Conservation (phyloP, 495 filamentous ascomycete genomes). For the Penicillium herquei region DNA sequence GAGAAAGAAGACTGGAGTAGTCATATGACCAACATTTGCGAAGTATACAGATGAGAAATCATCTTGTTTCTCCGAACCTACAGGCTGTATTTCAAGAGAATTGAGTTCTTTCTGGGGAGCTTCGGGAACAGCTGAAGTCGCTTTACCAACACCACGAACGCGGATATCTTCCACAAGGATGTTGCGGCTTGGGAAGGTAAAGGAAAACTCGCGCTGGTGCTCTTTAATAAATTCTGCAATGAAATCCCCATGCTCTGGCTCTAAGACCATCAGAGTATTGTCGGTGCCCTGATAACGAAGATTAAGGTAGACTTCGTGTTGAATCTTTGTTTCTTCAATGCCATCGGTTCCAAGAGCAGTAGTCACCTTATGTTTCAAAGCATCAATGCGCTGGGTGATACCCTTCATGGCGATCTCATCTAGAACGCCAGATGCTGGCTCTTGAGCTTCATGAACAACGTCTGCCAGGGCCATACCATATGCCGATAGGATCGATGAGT, state of each 20-base stretch:
- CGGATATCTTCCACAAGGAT: conserved; percentile 85
- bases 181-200: conserved; percentile 76
- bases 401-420: conserved; percentile 10
- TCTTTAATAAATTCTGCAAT: conserved; percentile 61
- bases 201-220: conserved; percentile 85
- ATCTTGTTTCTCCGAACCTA: conserved; percentile 4
- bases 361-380: conserved; percentile 10
- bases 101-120: conserved; percentile 10
- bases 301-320: conserved; percentile 86
- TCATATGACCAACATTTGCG: conserved; percentile 61
- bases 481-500: conserved; percentile 88
- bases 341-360: conserved; percentile 47
- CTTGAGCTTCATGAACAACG: conserved; percentile 85
- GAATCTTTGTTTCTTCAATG: conserved; percentile 59
- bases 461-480: conserved; percentile 95
- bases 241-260: conserved; percentile 12
- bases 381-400: conserved; percentile 9
- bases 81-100: not conserved
- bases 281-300: conserved; percentile 88
- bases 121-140: conserved; percentile 1
- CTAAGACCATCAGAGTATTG: conserved; percentile 81
- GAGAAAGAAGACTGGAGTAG: conserved; percentile 78
- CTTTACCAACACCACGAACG: conserved; percentile 68
- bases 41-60: conserved; percentile 20
- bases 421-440: conserved; percentile 63